Evolutionary conservation across 805 yeast genomes (phyloP).

Genomic region (Suhomyces canberraensis): DNA sequence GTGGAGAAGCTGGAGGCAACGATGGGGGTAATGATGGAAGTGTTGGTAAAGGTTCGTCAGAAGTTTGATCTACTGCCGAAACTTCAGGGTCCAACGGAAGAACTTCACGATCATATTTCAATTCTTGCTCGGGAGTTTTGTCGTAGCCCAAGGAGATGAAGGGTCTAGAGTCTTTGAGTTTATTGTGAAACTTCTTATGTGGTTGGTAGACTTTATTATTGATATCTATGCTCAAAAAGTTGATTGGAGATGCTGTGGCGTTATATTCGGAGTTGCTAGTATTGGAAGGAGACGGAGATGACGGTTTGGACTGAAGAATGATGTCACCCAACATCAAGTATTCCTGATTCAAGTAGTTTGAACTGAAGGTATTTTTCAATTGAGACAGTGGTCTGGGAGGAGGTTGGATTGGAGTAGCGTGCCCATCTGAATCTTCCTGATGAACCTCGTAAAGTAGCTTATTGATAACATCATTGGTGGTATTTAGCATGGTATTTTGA

Average conservation of each 20-base stretch:
- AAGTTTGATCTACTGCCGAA: not conserved
- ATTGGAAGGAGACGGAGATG: constrained; percentile 38
- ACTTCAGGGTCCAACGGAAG: not conserved
- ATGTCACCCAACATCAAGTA: constrained; percentile 52
- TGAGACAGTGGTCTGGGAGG: constrained; percentile 9
- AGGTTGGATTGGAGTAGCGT: constrained; percentile 2
- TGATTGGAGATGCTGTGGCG: not conserved
- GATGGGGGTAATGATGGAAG: not conserved
- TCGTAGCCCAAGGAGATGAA: constrained; percentile 38
- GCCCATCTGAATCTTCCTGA: constrained; percentile 12
- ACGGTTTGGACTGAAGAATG: constrained; percentile 37
- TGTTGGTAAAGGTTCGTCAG: not conserved
- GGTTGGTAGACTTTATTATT: not conserved
- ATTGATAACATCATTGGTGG: constrained; percentile 14
- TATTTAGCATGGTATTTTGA: constrained; percentile 18
- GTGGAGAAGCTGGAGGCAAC: not conserved
- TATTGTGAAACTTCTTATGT: constrained; percentile 3
- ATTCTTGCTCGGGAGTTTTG: not conserved
- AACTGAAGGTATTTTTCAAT: constrained; percentile 22
- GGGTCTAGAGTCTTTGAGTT: constrained; percentile 32
- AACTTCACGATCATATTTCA: not conserved
- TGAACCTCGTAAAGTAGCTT: constrained; percentile 16
- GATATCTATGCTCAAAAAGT: constrained; percentile 1
- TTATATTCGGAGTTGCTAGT: constrained; percentile 16
- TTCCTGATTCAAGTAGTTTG: constrained; percentile 49